Evolutionary conservation across 768 basidiomycete genomes (phyloP), one percentile per base, ranked within the genome.

Genomic region (Termitomyces sp.): DNA sequence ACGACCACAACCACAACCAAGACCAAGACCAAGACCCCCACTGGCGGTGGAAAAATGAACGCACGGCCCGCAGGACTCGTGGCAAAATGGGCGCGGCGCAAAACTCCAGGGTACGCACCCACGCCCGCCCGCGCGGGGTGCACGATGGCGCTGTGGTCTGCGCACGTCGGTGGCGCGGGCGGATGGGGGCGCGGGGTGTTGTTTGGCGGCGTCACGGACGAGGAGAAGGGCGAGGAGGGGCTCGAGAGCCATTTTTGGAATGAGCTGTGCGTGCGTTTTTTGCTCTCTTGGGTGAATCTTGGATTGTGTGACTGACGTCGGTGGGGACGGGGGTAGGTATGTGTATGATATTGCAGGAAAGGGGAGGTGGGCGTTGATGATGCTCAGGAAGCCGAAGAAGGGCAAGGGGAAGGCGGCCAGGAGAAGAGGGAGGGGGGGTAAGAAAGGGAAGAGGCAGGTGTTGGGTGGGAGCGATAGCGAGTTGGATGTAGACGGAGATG

Each of bases 201-300:
- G 51, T 97, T 95, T 66, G 94, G 94, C 13, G 94, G 80, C 16
- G 94, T 96, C 0, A 88, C 84, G 4, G 94, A 97, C 59, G 90
- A 93, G 59, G 94, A 96, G 63, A 84, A 77, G 20, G 80, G 81
- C 38, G 94, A 96, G 68, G 94, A 97, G 65, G 84, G 80, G 3
- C 68, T 97, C 61, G 88, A 92, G 57, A 92, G 89, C 59, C 77
- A 86, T 2, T 96, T 96, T 68, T 42, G 40, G 40, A 42, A 42
- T 42, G 40, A 42, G 18, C n/a, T 42, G 40, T 42, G 40, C 40
- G 40, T 42, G 14, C 1, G 16, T 20, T 42, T 20, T 42, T 18
- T 46, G 8, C 4, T 30, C n/a, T 0, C n/a, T 20, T 8, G n/a
- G 0, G 40, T 10, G 18, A 20, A 14, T 5, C 2, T 48, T 32